phyloP scores from a whole-genome alignment of 768 basidiomycete genomes.

The Tylopilus plumbeoviolaceoides region DNA sequence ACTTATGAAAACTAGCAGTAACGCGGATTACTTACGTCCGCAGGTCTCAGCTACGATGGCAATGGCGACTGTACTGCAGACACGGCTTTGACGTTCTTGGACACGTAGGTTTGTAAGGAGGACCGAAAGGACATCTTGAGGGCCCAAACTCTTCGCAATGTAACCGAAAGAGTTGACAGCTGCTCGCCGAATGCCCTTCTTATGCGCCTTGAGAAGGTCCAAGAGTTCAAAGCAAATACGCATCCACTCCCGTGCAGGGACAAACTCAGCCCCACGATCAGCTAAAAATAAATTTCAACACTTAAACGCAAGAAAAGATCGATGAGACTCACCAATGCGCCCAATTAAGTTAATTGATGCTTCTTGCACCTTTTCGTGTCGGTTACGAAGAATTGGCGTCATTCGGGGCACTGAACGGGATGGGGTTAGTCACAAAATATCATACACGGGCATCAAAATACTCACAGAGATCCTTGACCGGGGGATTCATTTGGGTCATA shows the following conservation, averaged over 20 bases:
- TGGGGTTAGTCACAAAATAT: not conserved
- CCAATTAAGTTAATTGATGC: constrained; percentile 99
- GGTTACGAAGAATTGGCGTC: constrained; percentile 99
- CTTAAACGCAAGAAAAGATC: not conserved
- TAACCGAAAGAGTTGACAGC: constrained; percentile 99
- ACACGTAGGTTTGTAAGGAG: constrained; percentile 95
- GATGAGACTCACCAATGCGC: constrained; percentile 61
- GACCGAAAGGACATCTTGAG: constrained; percentile 95
- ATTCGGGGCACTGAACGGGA: constrained; percentile 83
- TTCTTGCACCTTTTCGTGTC: constrained; percentile 99
- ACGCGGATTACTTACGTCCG: constrained; percentile 45
- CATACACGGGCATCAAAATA: constrained; percentile 18
- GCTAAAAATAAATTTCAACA: constrained; percentile 39
- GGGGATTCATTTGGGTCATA: constrained; percentile 99
- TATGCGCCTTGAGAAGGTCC: constrained; percentile 96
- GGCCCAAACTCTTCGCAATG: constrained; percentile 98
- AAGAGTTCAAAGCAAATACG: constrained; percentile 98
- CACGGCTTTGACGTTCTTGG: constrained; percentile 98
- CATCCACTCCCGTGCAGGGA: constrained; percentile 99
- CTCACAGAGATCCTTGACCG: constrained; percentile 97
- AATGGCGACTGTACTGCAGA: constrained; percentile 97
- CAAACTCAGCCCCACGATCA: constrained; percentile 98
- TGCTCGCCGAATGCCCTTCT: constrained; percentile 97
- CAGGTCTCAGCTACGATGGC: constrained; percentile 94
- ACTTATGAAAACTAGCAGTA: not conserved